Conservation (phyloP, 257 asterid genomes). For the Oldenlandia corymbosa region DNA sequence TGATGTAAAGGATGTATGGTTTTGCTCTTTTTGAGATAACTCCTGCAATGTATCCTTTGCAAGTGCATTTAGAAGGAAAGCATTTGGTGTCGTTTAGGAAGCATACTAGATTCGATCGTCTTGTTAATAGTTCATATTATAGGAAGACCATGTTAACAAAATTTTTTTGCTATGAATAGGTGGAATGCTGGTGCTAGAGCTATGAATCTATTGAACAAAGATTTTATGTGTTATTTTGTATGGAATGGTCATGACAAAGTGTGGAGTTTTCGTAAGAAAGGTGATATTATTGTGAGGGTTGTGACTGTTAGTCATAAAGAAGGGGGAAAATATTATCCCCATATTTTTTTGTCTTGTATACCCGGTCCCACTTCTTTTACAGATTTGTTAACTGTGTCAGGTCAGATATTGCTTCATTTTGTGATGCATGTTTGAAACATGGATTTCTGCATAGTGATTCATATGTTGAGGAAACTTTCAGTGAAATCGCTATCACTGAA, state of each 20-base stretch:
- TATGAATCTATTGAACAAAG: not conserved
- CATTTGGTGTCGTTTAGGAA: not conserved
- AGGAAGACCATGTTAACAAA: not conserved
- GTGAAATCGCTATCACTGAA: not conserved
- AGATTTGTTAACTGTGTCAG: not conserved
- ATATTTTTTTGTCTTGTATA: not conserved
- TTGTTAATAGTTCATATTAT: not conserved
- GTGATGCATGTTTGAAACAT: not conserved
- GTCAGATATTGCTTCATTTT: not conserved
- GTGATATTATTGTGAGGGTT: not conserved
- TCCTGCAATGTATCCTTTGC: too few species aligned
- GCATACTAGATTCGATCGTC: not conserved
- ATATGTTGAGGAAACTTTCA: not conserved
- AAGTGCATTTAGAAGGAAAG: not conserved
- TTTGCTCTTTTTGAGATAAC: too few species aligned
- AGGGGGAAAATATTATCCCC: not conserved
- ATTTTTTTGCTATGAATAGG: not conserved
- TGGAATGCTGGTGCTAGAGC: not conserved
- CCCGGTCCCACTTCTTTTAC: not conserved
- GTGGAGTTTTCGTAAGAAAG: too few species aligned
- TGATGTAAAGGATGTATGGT: too few species aligned
- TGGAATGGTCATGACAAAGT: too few species aligned
- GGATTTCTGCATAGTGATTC: not conserved
- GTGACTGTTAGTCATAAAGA: not conserved
- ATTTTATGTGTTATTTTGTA: too few species aligned